A percentile compares a stretch with the other conserved stretches of the same genome.
Conservation (phyloP, 495 filamentous ascomycete species). For the Sordaria brevicollis region DNA sequence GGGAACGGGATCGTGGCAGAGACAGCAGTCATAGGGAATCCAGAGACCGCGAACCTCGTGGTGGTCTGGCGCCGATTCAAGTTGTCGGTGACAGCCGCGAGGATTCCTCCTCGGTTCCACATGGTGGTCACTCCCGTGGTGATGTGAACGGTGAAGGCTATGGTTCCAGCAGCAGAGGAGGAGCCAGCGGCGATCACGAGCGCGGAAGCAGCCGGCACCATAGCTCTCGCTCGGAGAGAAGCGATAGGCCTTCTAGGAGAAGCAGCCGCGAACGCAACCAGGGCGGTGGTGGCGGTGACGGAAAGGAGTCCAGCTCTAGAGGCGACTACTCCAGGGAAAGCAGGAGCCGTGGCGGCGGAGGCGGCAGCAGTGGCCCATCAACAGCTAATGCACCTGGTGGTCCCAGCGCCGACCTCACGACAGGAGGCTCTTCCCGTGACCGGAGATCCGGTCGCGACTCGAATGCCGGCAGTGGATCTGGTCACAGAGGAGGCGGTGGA, state of each 20-base stretch:
- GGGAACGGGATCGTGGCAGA: not conserved
- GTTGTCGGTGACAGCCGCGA: slow-evolving; percentile 22
- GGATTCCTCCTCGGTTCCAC: not conserved
- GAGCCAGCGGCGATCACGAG: slow-evolving; percentile 25
- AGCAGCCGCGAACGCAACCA: slow-evolving; percentile 33
- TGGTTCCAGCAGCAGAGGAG: slow-evolving; percentile 14
- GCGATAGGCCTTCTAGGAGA: slow-evolving; percentile 28
- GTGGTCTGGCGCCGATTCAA: slow-evolving; percentile 17
- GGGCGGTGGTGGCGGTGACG: slow-evolving; percentile 13
- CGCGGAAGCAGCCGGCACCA: slow-evolving; percentile 35
- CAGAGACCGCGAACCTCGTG: not conserved
- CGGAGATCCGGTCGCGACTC: slow-evolving; percentile 19
- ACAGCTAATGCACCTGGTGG: slow-evolving; percentile 1
- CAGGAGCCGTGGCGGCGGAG: slow-evolving; percentile 23
- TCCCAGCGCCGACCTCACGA: slow-evolving; percentile 9
- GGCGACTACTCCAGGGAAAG: slow-evolving; percentile 25
- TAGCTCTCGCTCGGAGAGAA: slow-evolving; percentile 25
- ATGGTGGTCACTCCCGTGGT: not conserved
- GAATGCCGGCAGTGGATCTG: slow-evolving; percentile 6
- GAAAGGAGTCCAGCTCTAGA: slow-evolving; percentile 25
- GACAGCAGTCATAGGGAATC: not conserved
- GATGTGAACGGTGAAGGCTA: slow-evolving; percentile 24
- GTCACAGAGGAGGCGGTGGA: slow-evolving; percentile 5
- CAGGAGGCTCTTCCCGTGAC: not conserved
- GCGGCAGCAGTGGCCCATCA: slow-evolving; percentile 16